These are phyloP conservation scores for Colletotrichum brevisporum DNA, from an alignment of 2,329 filamentous ascomycete genomes.

Conservation along the genomic window DNA sequence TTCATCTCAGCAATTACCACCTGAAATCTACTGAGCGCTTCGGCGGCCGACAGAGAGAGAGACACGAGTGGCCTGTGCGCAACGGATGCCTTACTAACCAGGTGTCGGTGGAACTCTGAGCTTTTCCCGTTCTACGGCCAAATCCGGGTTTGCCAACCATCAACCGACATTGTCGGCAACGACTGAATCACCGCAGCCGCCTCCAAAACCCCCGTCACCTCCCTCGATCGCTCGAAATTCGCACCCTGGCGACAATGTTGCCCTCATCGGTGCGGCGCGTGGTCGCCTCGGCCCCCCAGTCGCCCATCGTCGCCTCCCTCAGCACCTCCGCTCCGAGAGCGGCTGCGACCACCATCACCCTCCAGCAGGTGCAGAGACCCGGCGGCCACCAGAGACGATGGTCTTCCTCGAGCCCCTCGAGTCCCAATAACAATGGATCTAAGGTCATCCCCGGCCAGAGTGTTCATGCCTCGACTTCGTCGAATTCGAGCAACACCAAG, in stretches of 20 bases:
- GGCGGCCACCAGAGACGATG: conserved; percentile 66
- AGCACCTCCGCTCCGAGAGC: conserved; percentile 57
- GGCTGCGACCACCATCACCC: conserved; percentile 50
- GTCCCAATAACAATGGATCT: conserved; percentile 70
- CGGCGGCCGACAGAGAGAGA: background rate
- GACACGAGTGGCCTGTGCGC: conserved; percentile 30
- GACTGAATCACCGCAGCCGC: conserved; percentile 23
- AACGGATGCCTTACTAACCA: conserved; percentile 33
- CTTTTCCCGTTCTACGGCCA: conserved; percentile 54
- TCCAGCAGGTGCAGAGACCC: conserved; percentile 41
- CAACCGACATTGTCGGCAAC: conserved; percentile 52
- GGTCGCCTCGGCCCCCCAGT: conserved; percentile 62
- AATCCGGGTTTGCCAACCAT: conserved; percentile 50
- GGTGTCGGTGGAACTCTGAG: conserved; percentile 44
- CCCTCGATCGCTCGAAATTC: conserved; percentile 31
- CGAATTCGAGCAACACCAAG: conserved; percentile 59
- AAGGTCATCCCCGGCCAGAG: conserved; percentile 63
- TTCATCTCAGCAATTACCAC: conserved; percentile 15
- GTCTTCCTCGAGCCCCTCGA: conserved; percentile 75
- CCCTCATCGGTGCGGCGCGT: conserved; percentile 70
- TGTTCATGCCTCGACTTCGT: conserved; percentile 62
- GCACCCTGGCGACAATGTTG: conserved; percentile 55
- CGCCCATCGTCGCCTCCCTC: conserved; percentile 59
- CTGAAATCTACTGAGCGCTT: conserved; percentile 7
- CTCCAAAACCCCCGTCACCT: conserved; percentile 9